These are phyloP conservation scores for Endoconidiophora laricicola DNA, from an alignment of 2,329 filamentous ascomycete genomes.

Conservation along the genomic window DNA sequence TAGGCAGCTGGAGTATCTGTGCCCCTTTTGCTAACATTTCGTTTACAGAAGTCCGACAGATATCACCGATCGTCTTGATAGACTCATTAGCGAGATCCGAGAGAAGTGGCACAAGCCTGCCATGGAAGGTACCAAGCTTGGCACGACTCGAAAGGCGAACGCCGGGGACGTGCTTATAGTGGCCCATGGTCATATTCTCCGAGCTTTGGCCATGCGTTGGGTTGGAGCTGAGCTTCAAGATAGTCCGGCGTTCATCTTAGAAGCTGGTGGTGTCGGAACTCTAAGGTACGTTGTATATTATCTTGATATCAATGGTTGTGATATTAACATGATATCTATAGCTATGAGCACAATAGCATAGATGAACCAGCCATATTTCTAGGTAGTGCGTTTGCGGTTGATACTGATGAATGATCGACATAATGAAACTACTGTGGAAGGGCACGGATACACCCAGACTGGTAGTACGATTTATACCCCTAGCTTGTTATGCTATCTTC, in stretches of 20 bases:
- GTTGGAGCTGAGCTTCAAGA: constrained; percentile 54
- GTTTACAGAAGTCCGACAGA: constrained; percentile 47
- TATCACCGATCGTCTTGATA: constrained; percentile 55
- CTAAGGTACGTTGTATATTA: constrained; percentile 47
- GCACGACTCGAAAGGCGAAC: background rate
- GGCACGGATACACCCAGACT: background rate
- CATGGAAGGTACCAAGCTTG: constrained; percentile 24
- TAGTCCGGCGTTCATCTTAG: constrained; percentile 66
- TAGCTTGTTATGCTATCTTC: too few relatives aligned
- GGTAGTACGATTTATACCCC: too few relatives aligned
- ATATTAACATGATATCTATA: constrained; percentile 17
- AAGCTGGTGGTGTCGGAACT: constrained; percentile 71
- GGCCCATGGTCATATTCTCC: constrained; percentile 77
- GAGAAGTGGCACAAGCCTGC: constrained; percentile 44
- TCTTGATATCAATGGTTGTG: constrained; percentile 32
- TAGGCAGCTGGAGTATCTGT: too few relatives aligned
- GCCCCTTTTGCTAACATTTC: background rate
- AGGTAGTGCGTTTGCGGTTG: constrained; percentile 51
- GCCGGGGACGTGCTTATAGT: constrained; percentile 41
- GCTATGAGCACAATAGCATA: constrained; percentile 66
- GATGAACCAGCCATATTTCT: constrained; percentile 66
- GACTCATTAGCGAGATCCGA: constrained; percentile 59
- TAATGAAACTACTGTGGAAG: background rate
- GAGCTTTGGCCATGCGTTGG: constrained; percentile 82
- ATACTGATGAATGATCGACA: constrained; percentile 13